Conservation (phyloP, 2,329 filamentous ascomycete genomes). For the Talaromyces sp. region DNA sequence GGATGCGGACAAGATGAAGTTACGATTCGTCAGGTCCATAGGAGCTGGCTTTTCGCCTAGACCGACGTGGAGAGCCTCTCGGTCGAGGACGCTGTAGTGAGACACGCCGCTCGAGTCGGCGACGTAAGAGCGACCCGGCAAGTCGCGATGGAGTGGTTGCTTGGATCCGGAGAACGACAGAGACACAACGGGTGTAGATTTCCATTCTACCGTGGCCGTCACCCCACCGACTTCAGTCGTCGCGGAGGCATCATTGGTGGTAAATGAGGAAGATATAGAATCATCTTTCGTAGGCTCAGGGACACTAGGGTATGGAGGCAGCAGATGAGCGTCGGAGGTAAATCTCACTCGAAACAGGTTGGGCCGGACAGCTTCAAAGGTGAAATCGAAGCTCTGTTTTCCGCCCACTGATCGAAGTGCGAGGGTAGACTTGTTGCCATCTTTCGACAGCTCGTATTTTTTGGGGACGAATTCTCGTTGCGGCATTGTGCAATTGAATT, state of each 20-base stretch:
- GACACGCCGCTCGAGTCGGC: constrained; percentile 60
- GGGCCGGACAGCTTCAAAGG: constrained; percentile 59
- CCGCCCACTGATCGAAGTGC: constrained; percentile 43
- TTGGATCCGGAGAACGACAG: constrained; percentile 50
- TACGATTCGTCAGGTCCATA: constrained; percentile 66
- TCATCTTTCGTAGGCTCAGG: constrained; percentile 43
- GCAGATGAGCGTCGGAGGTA: constrained; percentile 57
- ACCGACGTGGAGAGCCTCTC: constrained; percentile 63
- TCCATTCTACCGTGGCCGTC: constrained; percentile 58
- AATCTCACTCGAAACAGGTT: constrained; percentile 69
- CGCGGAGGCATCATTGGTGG: constrained; percentile 32
- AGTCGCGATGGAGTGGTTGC: constrained; percentile 59
- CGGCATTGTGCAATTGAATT: constrained; percentile 38
- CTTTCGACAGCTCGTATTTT: constrained; percentile 30
- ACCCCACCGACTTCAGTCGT: constrained; percentile 50
- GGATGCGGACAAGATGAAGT: constrained; percentile 64
- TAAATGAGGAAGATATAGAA: constrained; percentile 24
- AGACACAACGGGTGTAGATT: constrained; percentile 55
- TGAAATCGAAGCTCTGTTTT: constrained; percentile 52
- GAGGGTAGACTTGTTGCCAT: constrained; percentile 28
- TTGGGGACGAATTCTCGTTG: constrained; percentile 47
- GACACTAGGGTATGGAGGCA: constrained; percentile 64
- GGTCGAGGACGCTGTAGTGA: constrained; percentile 63
- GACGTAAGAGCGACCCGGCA: constrained; percentile 63
- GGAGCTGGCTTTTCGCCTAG: constrained; percentile 70